Base-by-base conservation (phyloP, 2,329 filamentous ascomycete genomes). In the Orbilia ellipsospora region DNA sequence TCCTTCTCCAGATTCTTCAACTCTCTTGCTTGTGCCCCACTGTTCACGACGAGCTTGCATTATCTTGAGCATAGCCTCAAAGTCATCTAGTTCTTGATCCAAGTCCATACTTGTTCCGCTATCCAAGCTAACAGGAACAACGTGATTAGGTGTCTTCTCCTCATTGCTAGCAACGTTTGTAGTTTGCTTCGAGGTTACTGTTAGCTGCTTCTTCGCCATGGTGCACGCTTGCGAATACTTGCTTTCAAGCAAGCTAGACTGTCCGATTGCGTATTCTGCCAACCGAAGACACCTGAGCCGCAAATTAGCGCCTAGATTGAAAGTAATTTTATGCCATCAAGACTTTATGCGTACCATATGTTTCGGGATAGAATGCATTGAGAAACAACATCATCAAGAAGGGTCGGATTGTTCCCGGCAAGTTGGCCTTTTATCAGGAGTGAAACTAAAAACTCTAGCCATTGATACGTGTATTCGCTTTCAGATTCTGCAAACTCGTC, bases 211-310 rank as follows among this genome's bases (percentile, higher is more conserved):
- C 64, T 75, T 75, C 15, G 72, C 59, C 52, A 68, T 63, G 13
- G 64, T 75, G 72, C 64, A 75, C 16, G 64, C 72, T 52, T 75
- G 64, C 7, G 72, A 69, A 45, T 75, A 75, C 51, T 75, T 75
- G 64, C 55, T 56, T 57, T 75, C 72, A 16, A 75, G 72, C 50
- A 69, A 15, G 48, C 8, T 69, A 10, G 64, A 75, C 61, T 75
- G 72, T 13, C 64, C 55, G 20, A 75, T 75, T 28, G 72, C 72
- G 61, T 69, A 65, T 45, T 75, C 72, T 16, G 57, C 72, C 10
- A 75, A 44, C 45, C 72, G 72, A 36, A 75, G 57, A 20, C 72
- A 75, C 72, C 72, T 75, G 28, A 28, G 45, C 20, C n/a, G 18
- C 13, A 18, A 12, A 59, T 67, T 42, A 74, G 57, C 31, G 16